These are phyloP conservation scores for Prunus kanzakura DNA, from an alignment of 306 rosid genomes.

Conservation along the genomic window DNA sequence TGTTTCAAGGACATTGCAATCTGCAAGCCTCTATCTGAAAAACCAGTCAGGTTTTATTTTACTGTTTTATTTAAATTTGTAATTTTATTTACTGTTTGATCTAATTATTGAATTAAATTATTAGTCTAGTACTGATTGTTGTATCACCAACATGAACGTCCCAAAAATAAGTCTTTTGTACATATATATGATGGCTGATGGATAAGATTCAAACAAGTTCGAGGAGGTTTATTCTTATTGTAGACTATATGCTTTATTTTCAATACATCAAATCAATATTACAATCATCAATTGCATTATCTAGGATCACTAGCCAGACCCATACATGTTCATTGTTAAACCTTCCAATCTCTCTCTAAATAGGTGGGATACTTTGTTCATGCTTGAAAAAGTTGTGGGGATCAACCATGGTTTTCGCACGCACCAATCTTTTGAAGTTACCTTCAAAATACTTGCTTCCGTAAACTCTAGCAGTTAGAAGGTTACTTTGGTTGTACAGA, in stretches of 20 bases:
- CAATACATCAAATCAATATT: background rate
- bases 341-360: background rate
- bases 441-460: conserved; percentile 31
- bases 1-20: too few species aligned
- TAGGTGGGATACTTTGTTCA: conserved; percentile 36
- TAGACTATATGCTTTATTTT: background rate
- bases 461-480: conserved; percentile 15
- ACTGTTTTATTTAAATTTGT: too few species aligned
- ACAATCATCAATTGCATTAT: background rate
- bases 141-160: too few species aligned
- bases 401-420: conserved; percentile 30
- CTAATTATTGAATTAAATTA: too few species aligned
- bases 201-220: too few species aligned
- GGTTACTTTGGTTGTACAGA: background rate
- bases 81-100: too few species aligned
- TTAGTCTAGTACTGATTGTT: too few species aligned
- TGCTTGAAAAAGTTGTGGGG: conserved; percentile 32
- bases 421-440: conserved; percentile 29
- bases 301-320: background rate
- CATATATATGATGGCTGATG: too few species aligned
- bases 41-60: too few species aligned
- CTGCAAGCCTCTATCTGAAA: too few species aligned
- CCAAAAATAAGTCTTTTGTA: too few species aligned
- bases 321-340: background rate
- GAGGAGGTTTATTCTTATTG: background rate